Evolutionary conservation across 2,329 filamentous ascomycete species (phyloP), one percentile per base, ranked within the genome.

Genomic region (Cryphonectria nitschkei): DNA sequence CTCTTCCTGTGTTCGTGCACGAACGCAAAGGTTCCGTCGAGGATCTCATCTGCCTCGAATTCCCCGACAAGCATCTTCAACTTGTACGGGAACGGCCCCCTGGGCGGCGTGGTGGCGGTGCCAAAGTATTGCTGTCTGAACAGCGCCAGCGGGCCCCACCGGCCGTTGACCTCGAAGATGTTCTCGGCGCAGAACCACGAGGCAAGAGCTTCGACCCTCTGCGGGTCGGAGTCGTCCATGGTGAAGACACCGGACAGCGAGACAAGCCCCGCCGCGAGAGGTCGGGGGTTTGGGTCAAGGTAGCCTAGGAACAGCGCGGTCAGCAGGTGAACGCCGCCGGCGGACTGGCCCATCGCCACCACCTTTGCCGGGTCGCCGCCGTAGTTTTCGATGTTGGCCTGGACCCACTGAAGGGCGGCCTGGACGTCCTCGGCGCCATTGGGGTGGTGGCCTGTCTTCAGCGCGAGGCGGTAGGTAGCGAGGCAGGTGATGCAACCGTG

Each of bases 401-500:
- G 74, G 13, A 76, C 67, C 74, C 74, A 75, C 19, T 65, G 43
- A 41, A 75, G 66, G 2, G 74, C 66, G 14, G 63, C 62, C 2
- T 71, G 14, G 14, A 71, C 68, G 52, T 75, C 74, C 58, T 74
- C 67, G 62, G 70, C 74, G 3, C 74, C 74, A 16, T 73, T 61
- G 11, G 73, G 74, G 68, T 71, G 72, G 62, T 72, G 70, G 11
- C 74, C 74, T 1, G 72, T 74, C 46, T 73, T 70, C 29, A 74
- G 50, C 1, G 71, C 71, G 29, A 74, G 68, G 61, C 73, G 72
- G 61, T 78, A 76, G 13, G 71, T 78, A 50, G 72, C 67, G 1
- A 74, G 74, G 70, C 75, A 75, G 63, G 76, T 76, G 71, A 77
- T 72, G 68, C 70, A 74, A 61, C 68, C 74, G 70, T 77, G 74